A percentile compares a stretch with the other conserved stretches of the same genome.
These are phyloP conservation scores for Macrolepiota dolichaula DNA, from an alignment of 768 basidiomycete genomes.

Conservation along the genomic window DNA sequence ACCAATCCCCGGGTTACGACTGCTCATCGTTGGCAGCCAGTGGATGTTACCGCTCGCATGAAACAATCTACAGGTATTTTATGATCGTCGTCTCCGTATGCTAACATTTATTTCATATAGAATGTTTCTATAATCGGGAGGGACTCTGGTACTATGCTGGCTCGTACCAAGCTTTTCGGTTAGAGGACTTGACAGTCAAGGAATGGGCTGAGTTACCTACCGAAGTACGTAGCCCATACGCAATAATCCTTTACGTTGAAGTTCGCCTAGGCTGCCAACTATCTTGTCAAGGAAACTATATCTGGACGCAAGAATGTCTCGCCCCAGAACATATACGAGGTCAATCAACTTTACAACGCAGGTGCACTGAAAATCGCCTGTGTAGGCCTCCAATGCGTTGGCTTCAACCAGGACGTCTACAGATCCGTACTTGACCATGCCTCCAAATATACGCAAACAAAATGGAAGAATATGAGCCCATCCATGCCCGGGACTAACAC, in stretches of 20 bases:
- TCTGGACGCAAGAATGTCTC: constrained; percentile 70
- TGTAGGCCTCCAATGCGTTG: constrained; percentile 71
- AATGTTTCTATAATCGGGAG: constrained; percentile 81
- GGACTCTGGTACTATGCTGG: constrained; percentile 85
- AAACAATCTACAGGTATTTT: constrained; percentile 57
- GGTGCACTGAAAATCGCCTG: constrained; percentile 75
- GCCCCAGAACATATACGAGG: constrained; percentile 76
- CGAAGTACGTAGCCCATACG: constrained; percentile 42
- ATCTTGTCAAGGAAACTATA: constrained; percentile 71
- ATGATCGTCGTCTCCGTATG: not conserved
- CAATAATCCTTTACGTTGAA: constrained; percentile 6
- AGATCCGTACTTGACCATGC: constrained; percentile 64
- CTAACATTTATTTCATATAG: constrained; percentile 27
- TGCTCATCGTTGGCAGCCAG: constrained; percentile 69
- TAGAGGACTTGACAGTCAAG: constrained; percentile 60
- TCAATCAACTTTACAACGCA: constrained; percentile 63
- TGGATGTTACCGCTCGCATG: constrained; percentile 61
- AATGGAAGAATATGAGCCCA: constrained; percentile 24
- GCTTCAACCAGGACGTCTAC: constrained; percentile 70
- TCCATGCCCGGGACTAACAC: not conserved
- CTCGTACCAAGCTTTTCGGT: constrained; percentile 62
- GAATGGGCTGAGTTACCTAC: constrained; percentile 67
- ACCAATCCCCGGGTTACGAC: constrained; percentile 76
- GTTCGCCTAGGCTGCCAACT: constrained; percentile 51
- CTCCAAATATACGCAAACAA: constrained; percentile 38